Conservation (phyloP, 176 grass and related monocot genomes). For the Tillandsia leiboldiana region DNA sequence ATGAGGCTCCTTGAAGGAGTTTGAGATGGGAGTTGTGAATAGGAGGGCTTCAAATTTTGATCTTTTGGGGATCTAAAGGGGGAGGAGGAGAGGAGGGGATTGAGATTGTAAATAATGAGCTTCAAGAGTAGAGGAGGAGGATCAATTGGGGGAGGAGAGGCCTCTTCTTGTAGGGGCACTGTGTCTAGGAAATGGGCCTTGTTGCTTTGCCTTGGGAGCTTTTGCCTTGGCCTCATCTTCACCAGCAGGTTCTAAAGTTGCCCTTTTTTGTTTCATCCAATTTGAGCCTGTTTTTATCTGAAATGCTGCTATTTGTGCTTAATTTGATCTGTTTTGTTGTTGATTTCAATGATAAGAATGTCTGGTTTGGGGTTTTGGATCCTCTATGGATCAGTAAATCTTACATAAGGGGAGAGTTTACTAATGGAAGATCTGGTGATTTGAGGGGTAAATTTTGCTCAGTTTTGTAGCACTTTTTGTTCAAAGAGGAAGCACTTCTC, state of each 20-base stretch:
- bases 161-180: conserved; percentile 27
- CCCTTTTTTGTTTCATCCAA: not conserved
- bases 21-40: not conserved
- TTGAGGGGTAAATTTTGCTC: too few relatives aligned
- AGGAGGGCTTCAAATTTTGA: not conserved
- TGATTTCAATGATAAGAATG: too few relatives aligned
- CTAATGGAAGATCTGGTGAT: too few relatives aligned
- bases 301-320: not conserved
- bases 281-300: not conserved
- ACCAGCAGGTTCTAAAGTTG: conserved; percentile 49
- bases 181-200: conserved; percentile 49
- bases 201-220: conserved; percentile 84
- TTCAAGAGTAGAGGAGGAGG: conserved; percentile 9
- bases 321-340: not conserved
- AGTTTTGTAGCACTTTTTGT: too few relatives aligned
- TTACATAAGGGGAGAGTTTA: too few relatives aligned
- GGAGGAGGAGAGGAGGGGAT: not conserved
- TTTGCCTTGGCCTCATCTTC: conserved; percentile 82
- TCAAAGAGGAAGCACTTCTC: too few relatives aligned
- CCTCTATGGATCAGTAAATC: too few relatives aligned
- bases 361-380: too few relatives aligned
- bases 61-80: not conserved
- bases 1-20: not conserved
- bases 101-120: not conserved
- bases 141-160: conserved; percentile 2